A percentile compares a stretch with the other conserved stretches of the same genome.
These are phyloP conservation scores for Leishmania tropica DNA, from an alignment of 208 protist species.

Conservation along the genomic window DNA sequence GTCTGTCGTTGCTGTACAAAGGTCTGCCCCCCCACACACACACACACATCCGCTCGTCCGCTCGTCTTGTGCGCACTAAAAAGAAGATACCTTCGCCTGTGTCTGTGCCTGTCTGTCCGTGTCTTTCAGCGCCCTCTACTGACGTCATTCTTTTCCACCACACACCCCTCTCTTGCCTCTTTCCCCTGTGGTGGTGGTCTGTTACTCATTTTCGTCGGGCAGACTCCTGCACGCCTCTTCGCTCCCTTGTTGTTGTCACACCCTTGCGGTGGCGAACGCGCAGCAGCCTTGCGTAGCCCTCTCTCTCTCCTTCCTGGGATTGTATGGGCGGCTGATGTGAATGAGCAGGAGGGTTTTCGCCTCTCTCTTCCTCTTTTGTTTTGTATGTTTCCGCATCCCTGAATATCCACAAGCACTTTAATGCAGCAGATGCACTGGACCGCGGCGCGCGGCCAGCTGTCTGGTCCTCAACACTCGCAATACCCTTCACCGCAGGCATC, in stretches of 20 bases:
- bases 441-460: constrained; percentile 18
- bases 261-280: background rate
- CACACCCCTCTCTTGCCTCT: background rate
- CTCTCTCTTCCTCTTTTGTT: constrained; percentile 10
- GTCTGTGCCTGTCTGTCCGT: background rate
- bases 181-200: background rate
- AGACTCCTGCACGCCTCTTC: background rate
- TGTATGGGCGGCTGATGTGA: background rate
- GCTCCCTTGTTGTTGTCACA: background rate
- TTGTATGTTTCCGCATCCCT: background rate
- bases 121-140: background rate
- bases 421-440: constrained; percentile 43
- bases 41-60: background rate
- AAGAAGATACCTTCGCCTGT: background rate
- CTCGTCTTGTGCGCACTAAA: background rate
- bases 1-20: background rate
- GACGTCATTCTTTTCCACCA: background rate
- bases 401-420: background rate
- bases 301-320: background rate
- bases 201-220: background rate
- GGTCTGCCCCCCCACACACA: background rate
- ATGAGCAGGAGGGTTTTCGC: background rate
- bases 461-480: constrained; percentile 2
- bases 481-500: background rate
- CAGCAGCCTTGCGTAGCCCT: background rate